These are phyloP conservation scores for Leccinum boreale DNA, from an alignment of 768 basidiomycete genomes.

Conservation along the genomic window DNA sequence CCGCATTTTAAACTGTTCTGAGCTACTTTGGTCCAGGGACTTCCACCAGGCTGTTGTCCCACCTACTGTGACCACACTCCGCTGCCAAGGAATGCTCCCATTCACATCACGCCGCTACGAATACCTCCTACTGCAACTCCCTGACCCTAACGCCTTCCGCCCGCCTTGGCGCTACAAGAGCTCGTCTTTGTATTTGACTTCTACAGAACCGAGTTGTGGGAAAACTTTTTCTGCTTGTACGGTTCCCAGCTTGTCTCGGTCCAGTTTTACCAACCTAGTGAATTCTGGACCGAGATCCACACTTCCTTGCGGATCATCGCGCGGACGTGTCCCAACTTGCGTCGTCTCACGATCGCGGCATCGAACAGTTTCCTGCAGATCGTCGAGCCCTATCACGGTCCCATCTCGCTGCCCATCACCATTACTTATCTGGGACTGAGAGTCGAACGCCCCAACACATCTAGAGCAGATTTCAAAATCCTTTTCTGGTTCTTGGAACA, in stretches of 20 bases:
- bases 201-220: not conserved
- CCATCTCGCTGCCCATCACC: constrained; percentile 8
- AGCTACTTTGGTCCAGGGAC: not conserved
- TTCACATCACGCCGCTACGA: not conserved
- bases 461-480: not conserved
- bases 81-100: not conserved
- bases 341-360: constrained; percentile 16
- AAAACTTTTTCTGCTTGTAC: not conserved
- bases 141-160: not conserved
- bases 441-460: not conserved
- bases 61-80: not conserved
- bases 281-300: not conserved
- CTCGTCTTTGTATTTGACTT: not conserved
- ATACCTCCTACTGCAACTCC: not conserved
- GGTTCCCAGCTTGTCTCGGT: not conserved
- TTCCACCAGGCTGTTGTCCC: not conserved
- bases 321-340: constrained; percentile 14
- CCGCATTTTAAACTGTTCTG: not conserved
- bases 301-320: constrained; percentile 8
- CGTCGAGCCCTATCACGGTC: not conserved
- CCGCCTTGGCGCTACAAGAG: not conserved
- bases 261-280: not conserved
- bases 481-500: not conserved
- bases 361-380: constrained; percentile 1
- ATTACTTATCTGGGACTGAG: constrained; percentile 19